phyloP scores from a whole-genome alignment of 2,329 filamentous ascomycete species.

The Aspergillus arachidicola region DNA sequence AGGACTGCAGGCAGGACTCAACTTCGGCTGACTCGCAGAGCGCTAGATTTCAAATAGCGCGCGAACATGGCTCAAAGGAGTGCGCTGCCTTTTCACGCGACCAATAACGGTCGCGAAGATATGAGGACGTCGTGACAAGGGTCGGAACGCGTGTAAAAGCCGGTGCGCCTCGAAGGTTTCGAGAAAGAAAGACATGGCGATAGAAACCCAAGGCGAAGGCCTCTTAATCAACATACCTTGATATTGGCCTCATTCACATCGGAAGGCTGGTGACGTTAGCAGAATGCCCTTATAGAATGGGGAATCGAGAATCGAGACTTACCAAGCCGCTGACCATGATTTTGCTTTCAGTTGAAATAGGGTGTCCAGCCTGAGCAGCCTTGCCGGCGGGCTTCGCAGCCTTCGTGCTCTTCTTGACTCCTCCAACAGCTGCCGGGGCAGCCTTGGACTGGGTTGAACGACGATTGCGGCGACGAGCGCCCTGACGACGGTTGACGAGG shows the following conservation, averaged over 20 bases:
- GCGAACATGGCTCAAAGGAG: slow-evolving; percentile 39
- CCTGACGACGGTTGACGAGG: slow-evolving; percentile 71
- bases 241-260: slow-evolving; percentile 97
- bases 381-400: slow-evolving; percentile 45
- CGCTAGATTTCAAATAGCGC: slow-evolving; percentile 29
- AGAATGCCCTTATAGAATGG: slow-evolving; percentile 16
- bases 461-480: slow-evolving; percentile 53
- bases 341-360: slow-evolving; percentile 77
- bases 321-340: slow-evolving; percentile 99
- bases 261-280: slow-evolving; percentile 68
- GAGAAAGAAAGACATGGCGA: slow-evolving; percentile 59
- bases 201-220: slow-evolving; percentile 70
- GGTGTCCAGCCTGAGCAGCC: slow-evolving; percentile 66
- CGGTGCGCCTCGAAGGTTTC: slow-evolving; percentile 43
- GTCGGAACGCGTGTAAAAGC: slow-evolving; percentile 36
- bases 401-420: slow-evolving; percentile 77
- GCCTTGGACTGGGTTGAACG: slow-evolving; percentile 39
- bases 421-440: slow-evolving; percentile 66
- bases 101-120: slow-evolving; percentile 28
- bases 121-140: slow-evolving; percentile 25
- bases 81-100: slow-evolving; percentile 35
- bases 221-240: slow-evolving; percentile 99
- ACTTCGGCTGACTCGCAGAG: slow-evolving; percentile 50
- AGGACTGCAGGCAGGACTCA: slow-evolving; percentile 59
- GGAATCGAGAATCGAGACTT: slow-evolving; percentile 48